A percentile compares a stretch with the other conserved stretches of the same genome.
phyloP scores from a whole-genome alignment of 345 rosid genomes.

The Pseudoturritis turrita region DNA sequence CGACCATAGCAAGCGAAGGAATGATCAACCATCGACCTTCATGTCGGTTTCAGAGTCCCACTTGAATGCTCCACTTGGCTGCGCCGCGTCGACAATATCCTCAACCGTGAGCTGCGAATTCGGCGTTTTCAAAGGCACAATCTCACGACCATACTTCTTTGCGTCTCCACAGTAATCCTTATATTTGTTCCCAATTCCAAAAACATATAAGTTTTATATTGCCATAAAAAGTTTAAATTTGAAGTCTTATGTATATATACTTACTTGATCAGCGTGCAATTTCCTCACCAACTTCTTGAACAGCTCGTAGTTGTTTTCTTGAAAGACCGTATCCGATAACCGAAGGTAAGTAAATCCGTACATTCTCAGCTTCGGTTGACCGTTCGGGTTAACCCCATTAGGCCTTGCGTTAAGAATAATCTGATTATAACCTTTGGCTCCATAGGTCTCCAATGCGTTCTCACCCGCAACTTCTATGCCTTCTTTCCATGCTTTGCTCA shows the following conservation, averaged over 20 bases:
- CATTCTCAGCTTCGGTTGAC: conserved; percentile 53
- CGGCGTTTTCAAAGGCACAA: conserved; percentile 46
- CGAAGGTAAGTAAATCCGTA: conserved; percentile 74
- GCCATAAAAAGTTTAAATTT: too few species aligned
- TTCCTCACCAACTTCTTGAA: conserved; percentile 75
- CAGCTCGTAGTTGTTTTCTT: conserved; percentile 42
- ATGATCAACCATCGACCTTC: conserved; percentile 41
- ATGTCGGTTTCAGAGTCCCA: conserved; percentile 71
- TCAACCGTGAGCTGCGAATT: conserved; percentile 42
- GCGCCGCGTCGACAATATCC: conserved; percentile 54
- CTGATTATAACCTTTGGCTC: conserved; percentile 61
- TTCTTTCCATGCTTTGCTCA: conserved; percentile 78
- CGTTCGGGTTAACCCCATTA: conserved; percentile 54
- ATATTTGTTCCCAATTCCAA: not conserved
- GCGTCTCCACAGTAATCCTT: conserved; percentile 44
- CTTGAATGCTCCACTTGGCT: conserved; percentile 51
- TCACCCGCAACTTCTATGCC: conserved; percentile 77
- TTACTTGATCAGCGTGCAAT: conserved; percentile 85
- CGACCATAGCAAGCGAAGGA: not conserved
- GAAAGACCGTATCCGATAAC: conserved; percentile 45
- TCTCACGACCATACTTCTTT: conserved; percentile 44
- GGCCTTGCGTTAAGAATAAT: conserved; percentile 79
- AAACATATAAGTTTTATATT: not conserved
- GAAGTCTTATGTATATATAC: not conserved
- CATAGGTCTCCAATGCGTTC: conserved; percentile 74